Evolutionary conservation across 208 protist genomes (phyloP), one percentile per base, ranked within the genome.

Genomic region (Angomonas desouzai): DNA sequence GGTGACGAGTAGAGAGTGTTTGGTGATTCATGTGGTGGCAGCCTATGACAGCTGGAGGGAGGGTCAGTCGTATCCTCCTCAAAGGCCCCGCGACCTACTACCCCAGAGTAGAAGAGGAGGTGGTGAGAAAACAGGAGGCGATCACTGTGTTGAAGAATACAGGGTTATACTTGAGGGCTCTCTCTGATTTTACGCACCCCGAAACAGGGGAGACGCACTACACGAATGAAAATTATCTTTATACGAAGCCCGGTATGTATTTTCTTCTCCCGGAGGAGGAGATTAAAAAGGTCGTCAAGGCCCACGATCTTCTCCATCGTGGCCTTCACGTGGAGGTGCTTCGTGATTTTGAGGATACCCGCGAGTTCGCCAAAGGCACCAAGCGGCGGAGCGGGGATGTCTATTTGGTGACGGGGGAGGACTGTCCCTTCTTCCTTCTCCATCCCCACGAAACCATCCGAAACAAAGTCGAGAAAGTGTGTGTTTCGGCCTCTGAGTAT

Each of bases 371-470:
- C 7, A 11, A 70, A 11, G 83, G 84, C 1, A 77, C 77, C 6
- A 25, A 72, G 55, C 83, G 93, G 27, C 76, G 81, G 45, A 76
- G 81, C 6, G 87, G 87, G 48, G 67, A 91, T 43, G 55, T 83
- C 43, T 92, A 87, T 60, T 68, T 99, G 11, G 79, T 99, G 13
- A 97, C 90, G 11, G 55, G 80, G 48, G 75, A 85, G 23, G 80
- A 89, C 43, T 76, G 74, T 61, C 76, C 90, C 43, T 83, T 66
- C 48, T 96, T 98, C 65, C 69, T 97, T n/a, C 84, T 84, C 13
- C 90, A 97, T 59, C 96, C 97, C 0, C 92, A 98, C 81, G 96
- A 98, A 77, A 74, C 74, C 55, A 64, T 98, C 43, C 23, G 96
- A 34, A 64, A 64, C 57, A 25, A 62, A 16, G 45, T 51, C 9